A percentile compares a stretch with the other conserved stretches of the same genome.
Conservation (phyloP, 1,284 basidiomycete species). For the Ganoderma meredithae region DNA sequence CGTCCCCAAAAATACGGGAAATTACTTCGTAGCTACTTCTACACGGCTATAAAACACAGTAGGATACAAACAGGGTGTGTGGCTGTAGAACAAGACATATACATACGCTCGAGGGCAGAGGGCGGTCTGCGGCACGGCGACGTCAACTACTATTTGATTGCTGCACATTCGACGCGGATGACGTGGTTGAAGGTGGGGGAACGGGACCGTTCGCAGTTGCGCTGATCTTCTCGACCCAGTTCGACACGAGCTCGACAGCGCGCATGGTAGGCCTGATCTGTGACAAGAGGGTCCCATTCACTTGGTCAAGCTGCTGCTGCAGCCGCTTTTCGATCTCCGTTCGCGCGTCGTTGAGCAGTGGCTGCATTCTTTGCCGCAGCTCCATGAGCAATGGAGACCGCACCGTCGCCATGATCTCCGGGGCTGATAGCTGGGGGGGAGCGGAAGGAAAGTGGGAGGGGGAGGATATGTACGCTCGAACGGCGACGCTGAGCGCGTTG, state of each 20-base stretch:
- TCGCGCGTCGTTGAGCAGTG: conserved; percentile 47
- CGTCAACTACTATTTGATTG: neutral
- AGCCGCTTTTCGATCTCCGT: conserved; percentile 48
- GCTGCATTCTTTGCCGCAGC: conserved; percentile 47
- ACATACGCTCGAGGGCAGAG: neutral
- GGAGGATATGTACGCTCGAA: conserved; percentile 47
- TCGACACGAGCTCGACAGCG: conserved; percentile 37
- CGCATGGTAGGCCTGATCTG: conserved; percentile 45
- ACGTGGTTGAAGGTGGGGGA: neutral
- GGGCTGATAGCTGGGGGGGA: conserved; percentile 43
- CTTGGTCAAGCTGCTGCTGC: conserved; percentile 45
- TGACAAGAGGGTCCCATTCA: conserved; percentile 48
- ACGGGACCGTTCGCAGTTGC: neutral
- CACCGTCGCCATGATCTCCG: conserved; percentile 52
- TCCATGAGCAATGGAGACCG: conserved; percentile 47
- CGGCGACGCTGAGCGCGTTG: conserved; percentile 49
- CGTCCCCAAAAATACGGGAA: neutral
- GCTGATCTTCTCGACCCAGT: conserved; percentile 35
- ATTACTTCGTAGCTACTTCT: neutral
- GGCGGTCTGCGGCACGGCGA: neutral
- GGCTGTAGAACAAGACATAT: neutral
- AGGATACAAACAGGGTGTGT: neutral
- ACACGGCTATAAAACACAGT: neutral
- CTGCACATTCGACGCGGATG: neutral
- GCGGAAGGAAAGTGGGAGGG: conserved; percentile 38